Evolutionary conservation across 495 filamentous ascomycete species (phyloP).

Genomic region (Saxophila tyrrhenica): DNA sequence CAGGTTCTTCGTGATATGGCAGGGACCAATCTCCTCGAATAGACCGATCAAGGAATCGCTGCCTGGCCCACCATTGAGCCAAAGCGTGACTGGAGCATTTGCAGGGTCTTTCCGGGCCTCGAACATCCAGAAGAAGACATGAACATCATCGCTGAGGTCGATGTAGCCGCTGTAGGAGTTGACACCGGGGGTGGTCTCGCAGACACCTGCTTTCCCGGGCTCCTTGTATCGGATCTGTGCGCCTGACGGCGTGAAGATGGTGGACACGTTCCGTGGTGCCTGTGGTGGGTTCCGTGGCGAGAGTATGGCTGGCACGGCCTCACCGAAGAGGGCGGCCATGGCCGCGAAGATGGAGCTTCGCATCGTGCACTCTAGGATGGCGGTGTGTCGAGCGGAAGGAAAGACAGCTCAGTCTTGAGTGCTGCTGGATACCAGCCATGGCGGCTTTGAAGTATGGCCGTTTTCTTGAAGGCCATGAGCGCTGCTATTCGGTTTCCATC

Average conservation of each 20-base stretch:
- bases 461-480: too few relatives aligned
- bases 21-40: conserved; percentile 56
- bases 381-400: too few relatives aligned
- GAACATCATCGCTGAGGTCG: conserved; percentile 58
- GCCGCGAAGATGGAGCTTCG: too few relatives aligned
- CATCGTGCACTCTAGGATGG: too few relatives aligned
- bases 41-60: conserved; percentile 67
- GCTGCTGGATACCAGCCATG: too few relatives aligned
- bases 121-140: conserved; percentile 99
- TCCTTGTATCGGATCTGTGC: conserved; percentile 41
- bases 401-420: too few relatives aligned
- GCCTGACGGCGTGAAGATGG: conserved; percentile 46
- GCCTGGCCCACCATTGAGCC: conserved; percentile 95
- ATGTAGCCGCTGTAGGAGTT: conserved; percentile 4
- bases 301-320: too few relatives aligned
- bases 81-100: conserved; percentile 89
- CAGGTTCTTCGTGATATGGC: conserved; percentile 41
- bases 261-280: conserved; percentile 45
- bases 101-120: conserved; percentile 92
- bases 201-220: conserved; percentile 26
- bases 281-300: too few relatives aligned
- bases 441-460: too few relatives aligned
- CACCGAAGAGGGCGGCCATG: too few relatives aligned
- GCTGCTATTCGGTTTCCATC: too few relatives aligned
- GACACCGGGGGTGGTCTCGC: conserved; percentile 9